Conservation (phyloP, 1,139 yeast species). For the Geotrichum klebahnii region DNA sequence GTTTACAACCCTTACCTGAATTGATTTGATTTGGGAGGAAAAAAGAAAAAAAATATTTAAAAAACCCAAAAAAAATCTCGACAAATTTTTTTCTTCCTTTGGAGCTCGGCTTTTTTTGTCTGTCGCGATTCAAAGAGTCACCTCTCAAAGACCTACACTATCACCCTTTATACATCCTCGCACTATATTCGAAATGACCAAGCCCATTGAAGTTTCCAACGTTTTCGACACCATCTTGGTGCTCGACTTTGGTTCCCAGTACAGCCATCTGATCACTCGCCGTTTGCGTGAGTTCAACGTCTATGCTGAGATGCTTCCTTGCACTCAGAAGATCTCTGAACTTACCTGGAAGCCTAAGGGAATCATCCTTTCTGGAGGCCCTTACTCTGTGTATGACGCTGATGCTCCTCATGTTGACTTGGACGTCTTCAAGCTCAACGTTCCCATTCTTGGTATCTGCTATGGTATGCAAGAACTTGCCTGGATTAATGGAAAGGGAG, state of each 20-base stretch:
- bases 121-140: conserved; percentile 14
- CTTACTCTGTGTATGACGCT: conserved; percentile 92
- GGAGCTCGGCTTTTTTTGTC: not conserved
- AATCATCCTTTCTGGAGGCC: conserved; percentile 93
- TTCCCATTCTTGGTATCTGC: conserved; percentile 96
- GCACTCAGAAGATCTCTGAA: conserved; percentile 93
- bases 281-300: conserved; percentile 96
- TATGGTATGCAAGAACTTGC: conserved; percentile 99
- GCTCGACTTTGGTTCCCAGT: conserved; percentile 97
- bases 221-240: conserved; percentile 95
- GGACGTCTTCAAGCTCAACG: conserved; percentile 81
- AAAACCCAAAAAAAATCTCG: too few relatives aligned
- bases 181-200: conserved; percentile 21
- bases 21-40: not conserved
- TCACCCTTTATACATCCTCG: not conserved
- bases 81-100: not conserved
- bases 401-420: conserved; percentile 98
- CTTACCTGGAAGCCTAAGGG: conserved; percentile 95
- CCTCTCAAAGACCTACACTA: conserved; percentile 3
- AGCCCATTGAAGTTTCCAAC: conserved; percentile 55
- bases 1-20: not conserved
- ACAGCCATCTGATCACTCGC: conserved; percentile 93
- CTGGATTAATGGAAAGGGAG: conserved; percentile 95
- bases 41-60: not conserved
- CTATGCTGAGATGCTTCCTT: conserved; percentile 98